Base-by-base conservation (phyloP, 2,329 filamentous ascomycete species). In the Furcasterigmium sp. region DNA sequence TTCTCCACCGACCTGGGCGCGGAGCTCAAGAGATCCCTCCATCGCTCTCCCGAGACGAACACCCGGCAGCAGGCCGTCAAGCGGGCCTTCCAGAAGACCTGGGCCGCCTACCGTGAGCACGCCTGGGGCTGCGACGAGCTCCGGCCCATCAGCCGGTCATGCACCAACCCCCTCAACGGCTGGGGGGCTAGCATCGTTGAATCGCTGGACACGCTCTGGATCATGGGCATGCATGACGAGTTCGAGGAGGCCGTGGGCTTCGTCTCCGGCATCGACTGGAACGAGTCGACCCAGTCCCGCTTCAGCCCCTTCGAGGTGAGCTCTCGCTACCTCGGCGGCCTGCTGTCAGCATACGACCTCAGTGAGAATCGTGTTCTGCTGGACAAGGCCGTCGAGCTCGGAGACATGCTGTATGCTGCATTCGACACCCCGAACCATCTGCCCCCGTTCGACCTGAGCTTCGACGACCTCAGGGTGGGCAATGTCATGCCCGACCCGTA, bases 161-260 rank as follows among this genome's bases (percentile, higher is more conserved):
- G 56, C 19, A 71, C 66, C 45, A 68, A 67, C 11, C 79, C 71
- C 50, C 96, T 96, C 62, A 91, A 88, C 57, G 87, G 85, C 39
- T 95, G 90, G 90, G 87, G 86, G n/a, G 89, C 89, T 14, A 93
- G 89, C 0, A 60, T 95, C 47, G 85, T 95, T 9, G 90, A 95
- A 67, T 71, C 79, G 2, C 66, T 91, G 41, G 89, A 95, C 58
- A 90, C 88, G 0, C 69, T 95, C 3, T 94, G 86, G 85, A 90
- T 95, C 53, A 89, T 91, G 76, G 87, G 78, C 18, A 56, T 94
- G 58, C 76, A 78, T 53, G 73, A 84, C 1, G 87, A 93, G 54
- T 95, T 94, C 56, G 79, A 87, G 45, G 82, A 87, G 47, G 88
- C 87, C 3, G 79, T 87, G 34, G 73, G 77, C 39, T 80, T 75